These are phyloP conservation scores for Cyberlindnera euphorbiiphila DNA, from an alignment of 805 yeast genomes.

Conservation along the genomic window DNA sequence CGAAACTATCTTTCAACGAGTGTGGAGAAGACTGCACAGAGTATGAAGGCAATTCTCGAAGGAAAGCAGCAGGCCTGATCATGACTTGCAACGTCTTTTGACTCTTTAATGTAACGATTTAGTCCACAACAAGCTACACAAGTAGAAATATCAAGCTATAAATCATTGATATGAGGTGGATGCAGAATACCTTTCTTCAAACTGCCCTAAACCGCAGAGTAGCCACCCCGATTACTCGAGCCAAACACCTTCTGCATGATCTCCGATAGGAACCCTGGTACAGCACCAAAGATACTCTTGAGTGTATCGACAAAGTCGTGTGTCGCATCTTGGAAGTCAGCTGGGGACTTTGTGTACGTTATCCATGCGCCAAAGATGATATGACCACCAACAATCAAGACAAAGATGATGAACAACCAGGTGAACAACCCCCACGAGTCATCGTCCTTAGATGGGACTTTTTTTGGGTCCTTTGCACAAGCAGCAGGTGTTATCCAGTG, in stretches of 20 bases:
- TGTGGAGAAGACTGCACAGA: conserved; percentile 65
- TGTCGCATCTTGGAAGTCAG: conserved; percentile 69
- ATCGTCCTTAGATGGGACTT: conserved; percentile 27
- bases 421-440: conserved; percentile 75
- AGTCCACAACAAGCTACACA: no score
- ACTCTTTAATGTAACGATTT: no score
- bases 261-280: conserved; percentile 67
- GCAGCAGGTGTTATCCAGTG: conserved; percentile 40
- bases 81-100: background rate
- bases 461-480: conserved; percentile 34
- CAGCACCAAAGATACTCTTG: conserved; percentile 49
- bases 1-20: conserved; percentile 71
- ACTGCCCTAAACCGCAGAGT: conserved; percentile 94
- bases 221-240: conserved; percentile 74
- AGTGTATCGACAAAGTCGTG: conserved; percentile 70
- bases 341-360: conserved; percentile 60
- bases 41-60: conserved; percentile 44
- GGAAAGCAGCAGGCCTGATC: conserved; percentile 15
- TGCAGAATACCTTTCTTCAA: conserved; percentile 11
- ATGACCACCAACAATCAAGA: conserved; percentile 66
- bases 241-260: conserved; percentile 64
- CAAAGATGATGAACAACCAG: conserved; percentile 73
- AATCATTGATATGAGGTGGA: background rate
- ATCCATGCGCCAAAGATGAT: conserved; percentile 73
- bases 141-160: background rate